phyloP scores from a whole-genome alignment of 1,139 yeast species.

The Pichia sp. region DNA sequence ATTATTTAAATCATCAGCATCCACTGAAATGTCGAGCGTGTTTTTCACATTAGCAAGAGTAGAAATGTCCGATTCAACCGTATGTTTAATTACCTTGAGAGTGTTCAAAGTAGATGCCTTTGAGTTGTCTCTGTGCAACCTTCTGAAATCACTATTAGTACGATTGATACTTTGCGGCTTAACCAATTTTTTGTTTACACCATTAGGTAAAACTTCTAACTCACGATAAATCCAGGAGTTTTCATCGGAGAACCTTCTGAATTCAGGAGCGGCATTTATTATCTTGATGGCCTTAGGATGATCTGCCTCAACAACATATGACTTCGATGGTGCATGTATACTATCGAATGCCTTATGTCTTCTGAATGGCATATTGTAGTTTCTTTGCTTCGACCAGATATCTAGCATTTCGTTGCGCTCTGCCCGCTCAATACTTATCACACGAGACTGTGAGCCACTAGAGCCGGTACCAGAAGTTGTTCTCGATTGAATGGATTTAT shows the following conservation, averaged over 20 bases:
- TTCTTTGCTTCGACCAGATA: conserved; percentile 33
- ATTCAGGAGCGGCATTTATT: conserved; percentile 11
- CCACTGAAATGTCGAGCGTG: background rate
- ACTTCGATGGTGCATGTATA: conserved; percentile 26
- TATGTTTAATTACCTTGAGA: background rate
- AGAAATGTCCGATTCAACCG: background rate
- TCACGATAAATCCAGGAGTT: conserved; percentile 13
- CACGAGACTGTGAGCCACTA: conserved; percentile 11
- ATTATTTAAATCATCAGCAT: background rate
- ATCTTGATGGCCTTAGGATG: conserved; percentile 25
- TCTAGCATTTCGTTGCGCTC: conserved; percentile 29
- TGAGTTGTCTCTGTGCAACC: background rate
- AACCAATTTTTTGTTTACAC: conserved; percentile 1
- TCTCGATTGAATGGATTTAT: conserved; percentile 15
- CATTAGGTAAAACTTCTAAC: conserved; percentile 19
- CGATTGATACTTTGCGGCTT: background rate
- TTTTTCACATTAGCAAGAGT: background rate
- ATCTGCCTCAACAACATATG: conserved; percentile 18
- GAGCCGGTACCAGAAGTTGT: conserved; percentile 12
- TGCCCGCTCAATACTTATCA: conserved; percentile 26
- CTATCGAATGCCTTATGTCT: conserved; percentile 27
- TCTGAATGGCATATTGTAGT: conserved; percentile 21
- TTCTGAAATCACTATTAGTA: background rate
- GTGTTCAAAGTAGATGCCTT: background rate
- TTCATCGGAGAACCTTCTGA: conserved; percentile 11